Base-by-base conservation (phyloP, 257 asterid genomes). In the Salvia miltiorrhiza region DNA sequence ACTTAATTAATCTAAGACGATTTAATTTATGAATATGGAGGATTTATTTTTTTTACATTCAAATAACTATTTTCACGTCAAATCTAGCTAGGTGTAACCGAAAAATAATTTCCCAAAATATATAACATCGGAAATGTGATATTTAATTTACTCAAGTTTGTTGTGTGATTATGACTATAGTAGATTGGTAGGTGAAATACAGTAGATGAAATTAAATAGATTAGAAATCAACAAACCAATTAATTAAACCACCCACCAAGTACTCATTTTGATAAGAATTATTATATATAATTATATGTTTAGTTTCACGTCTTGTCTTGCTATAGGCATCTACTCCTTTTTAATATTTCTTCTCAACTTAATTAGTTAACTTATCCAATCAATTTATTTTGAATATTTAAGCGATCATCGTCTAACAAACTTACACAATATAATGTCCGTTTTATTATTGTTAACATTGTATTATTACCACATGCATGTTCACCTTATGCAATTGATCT, bases 201-300 rank as follows among this genome's bases (percentile, higher is more conserved):
- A 68, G 50, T 62, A 71, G 71, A 80, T 55, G 71, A 35, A 63
- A 50, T 32, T 24, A 26, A 28, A 77, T 59, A 67, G 67, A 69
- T 60, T 59, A 61, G 76, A 64, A 73, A 71, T 62, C 48, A 65
- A 78, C 67, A 62, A 66, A 73, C 57, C 63, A 69, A 73, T 49
- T 65, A 69, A 73, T 49, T 65, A 62, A 70, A 49, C 75, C 63
- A 73, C 76, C 69, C 73, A 65, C 72, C 78, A 65, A 75, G n/a
- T n/a, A n/a, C 68, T 69, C 75, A 75, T 65, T n/a, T 61, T 16
- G 11, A 37, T 11, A 20, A 16, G 2, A 60, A 48, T 17, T 45
- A 9, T 39, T 5, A 35, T 35, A 35, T 35, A 8, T 26, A 35
- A 11, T 17, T 55, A 2, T n/a, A n/a, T n/a, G 35, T 59, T 17